phyloP scores from a whole-genome alignment of 2,329 filamentous ascomycete species.

The Diaporthe humulicola region DNA sequence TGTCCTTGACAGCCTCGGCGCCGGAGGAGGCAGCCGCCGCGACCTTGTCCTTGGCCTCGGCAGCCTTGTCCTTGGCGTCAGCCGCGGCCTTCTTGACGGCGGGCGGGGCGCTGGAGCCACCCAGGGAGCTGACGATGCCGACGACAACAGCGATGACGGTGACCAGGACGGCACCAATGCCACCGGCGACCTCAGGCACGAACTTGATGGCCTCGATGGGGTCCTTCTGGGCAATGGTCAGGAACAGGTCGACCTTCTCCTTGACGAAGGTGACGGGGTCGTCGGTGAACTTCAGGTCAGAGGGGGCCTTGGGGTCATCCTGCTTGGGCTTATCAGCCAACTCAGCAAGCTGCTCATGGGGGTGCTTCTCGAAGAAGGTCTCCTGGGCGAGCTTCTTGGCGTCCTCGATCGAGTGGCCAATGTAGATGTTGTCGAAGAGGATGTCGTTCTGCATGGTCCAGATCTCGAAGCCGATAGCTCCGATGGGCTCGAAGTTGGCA shows the following conservation, averaged over 20 bases:
- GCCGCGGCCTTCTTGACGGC: constrained; percentile 79
- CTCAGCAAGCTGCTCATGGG: constrained; percentile 84
- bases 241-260: constrained; percentile 94
- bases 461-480: constrained; percentile 98
- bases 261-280: constrained; percentile 89
- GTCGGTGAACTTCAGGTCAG: constrained; percentile 88
- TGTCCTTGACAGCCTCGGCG: constrained; percentile 81
- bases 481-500: constrained; percentile 97
- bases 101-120: constrained; percentile 73
- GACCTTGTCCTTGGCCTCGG: constrained; percentile 82
- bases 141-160: constrained; percentile 79
- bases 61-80: constrained; percentile 77
- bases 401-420: constrained; percentile 95
- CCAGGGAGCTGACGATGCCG: constrained; percentile 69
- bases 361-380: constrained; percentile 90
- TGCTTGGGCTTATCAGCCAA: constrained; percentile 84
- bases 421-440: constrained; percentile 99
- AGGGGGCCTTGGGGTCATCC: constrained; percentile 75
- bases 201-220: constrained; percentile 88
- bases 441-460: constrained; percentile 99
- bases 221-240: constrained; percentile 84
- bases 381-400: constrained; percentile 90
- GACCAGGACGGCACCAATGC: constrained; percentile 77
- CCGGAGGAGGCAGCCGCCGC: constrained; percentile 70
- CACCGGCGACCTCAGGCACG: constrained; percentile 91